Base-by-base conservation (phyloP, 108 stramenopile genomes). In the Fistulifera pelliculosa region DNA sequence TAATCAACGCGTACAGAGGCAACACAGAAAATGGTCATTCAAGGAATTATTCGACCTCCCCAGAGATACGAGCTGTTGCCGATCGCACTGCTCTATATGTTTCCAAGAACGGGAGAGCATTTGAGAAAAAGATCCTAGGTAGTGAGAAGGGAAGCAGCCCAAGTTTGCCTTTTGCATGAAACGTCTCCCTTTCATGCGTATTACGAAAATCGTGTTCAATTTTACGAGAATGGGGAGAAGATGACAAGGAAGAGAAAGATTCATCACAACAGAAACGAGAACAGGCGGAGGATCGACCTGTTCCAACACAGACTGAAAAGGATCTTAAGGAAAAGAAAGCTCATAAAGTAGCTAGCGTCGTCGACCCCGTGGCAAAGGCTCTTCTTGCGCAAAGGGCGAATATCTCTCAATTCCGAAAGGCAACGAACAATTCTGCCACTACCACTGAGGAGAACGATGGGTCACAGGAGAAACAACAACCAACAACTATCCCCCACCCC, bases 1-100 rank as follows among this genome's bases (percentile, higher is more conserved):
- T n/a, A n/a, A n/a, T n/a, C n/a, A n/a, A n/a, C n/a, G n/a, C n/a
- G n/a, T n/a, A n/a, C n/a, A n/a, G n/a, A n/a, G n/a, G 31, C 31
- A 35, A 35, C 3, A 35, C 31, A 35, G 8, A 35, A 35, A 35
- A 90, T 90, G 88, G 84, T 54, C 23, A 81, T 90, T 44, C 58
- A 70, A 57, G 88, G 88, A 39, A 64, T 90, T 27, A 97, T 99
- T 69, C 79, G 83, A 42, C 98, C 98, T 35, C 98, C 98, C 7
- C 95, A n/a, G 96, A 95, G 55, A 96, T 96, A 44, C 80, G 95
- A 21, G 95, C 90, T 3, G 94, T 99, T 8, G 93, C 94, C 38
- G 95, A 96, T 62, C 90, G 91, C 56, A 99, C 98, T 5, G 95
- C 98, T 38, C 70, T 80, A 54, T 97, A 94, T 68, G 98, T 99